Evolutionary conservation across 2,329 filamentous ascomycete genomes (phyloP).

Genomic region (Penicillium sp.): DNA sequence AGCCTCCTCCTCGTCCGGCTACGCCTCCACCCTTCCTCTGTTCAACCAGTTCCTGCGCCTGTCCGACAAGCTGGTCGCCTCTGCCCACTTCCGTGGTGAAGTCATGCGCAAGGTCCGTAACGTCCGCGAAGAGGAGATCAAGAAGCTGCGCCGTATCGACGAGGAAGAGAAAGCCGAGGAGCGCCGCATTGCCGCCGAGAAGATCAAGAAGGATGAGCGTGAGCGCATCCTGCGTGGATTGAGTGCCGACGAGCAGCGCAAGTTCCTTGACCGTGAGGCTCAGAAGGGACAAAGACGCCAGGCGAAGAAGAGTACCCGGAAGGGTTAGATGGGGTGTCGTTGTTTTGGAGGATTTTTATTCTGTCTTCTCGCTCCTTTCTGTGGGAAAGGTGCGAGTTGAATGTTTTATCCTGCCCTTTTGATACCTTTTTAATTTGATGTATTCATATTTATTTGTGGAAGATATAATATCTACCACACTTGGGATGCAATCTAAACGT

Average conservation of each 20-base stretch:
- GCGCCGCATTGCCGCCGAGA: constrained; percentile 52
- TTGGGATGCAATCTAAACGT: constrained; percentile 8
- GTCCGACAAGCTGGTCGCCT: constrained; percentile 74
- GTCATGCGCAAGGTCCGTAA: constrained; percentile 79
- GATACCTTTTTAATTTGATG: constrained; percentile 25
- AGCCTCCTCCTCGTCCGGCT: constrained; percentile 61
- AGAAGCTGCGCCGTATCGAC: constrained; percentile 73
- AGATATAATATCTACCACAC: not conserved
- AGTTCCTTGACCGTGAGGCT: constrained; percentile 76
- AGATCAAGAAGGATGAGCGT: constrained; percentile 82
- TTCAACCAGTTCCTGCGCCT: constrained; percentile 81
- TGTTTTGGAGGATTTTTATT: constrained; percentile 10
- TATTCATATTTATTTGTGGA: constrained; percentile 21
- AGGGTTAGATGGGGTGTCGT: constrained; percentile 37
- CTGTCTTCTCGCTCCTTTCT: constrained; percentile 13
- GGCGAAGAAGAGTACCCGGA: constrained; percentile 63
- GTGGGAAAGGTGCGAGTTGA: constrained; percentile 4
- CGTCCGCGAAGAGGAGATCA: constrained; percentile 76
- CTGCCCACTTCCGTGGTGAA: constrained; percentile 84
- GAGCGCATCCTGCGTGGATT: constrained; percentile 76
- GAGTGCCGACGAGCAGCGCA: constrained; percentile 81
- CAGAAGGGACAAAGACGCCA: constrained; percentile 68
- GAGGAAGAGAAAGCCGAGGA: constrained; percentile 70
- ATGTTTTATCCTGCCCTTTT: constrained; percentile 25
- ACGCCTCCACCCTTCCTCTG: constrained; percentile 67